These are phyloP conservation scores for Botrytis cinerea DNA, from an alignment of 2,329 filamentous ascomycete species.

Conservation along the genomic window DNA sequence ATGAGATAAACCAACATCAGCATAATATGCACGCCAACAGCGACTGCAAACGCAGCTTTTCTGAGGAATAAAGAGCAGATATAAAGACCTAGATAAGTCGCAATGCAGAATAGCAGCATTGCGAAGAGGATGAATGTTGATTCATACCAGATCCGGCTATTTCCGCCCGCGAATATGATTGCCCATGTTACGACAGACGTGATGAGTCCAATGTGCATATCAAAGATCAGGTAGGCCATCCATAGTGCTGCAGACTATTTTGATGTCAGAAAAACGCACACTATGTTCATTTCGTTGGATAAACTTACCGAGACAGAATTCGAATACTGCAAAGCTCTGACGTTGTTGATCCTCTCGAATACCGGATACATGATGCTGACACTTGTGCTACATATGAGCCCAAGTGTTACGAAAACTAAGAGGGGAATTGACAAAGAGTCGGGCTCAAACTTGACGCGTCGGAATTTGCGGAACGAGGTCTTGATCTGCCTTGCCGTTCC, in stretches of 20 bases:
- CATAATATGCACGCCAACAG: conserved; percentile 35
- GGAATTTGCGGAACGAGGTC: not conserved
- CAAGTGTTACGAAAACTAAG: not conserved
- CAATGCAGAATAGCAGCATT: not conserved
- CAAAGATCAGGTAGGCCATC: conserved; percentile 37
- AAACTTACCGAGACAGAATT: conserved; percentile 34
- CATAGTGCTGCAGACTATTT: conserved; percentile 34
- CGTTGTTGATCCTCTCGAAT: conserved; percentile 35
- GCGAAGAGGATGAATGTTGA: not conserved
- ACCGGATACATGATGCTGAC: conserved; percentile 34
- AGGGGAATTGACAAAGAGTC: not conserved
- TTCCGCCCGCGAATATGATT: not conserved
- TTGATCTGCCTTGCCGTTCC: conserved; percentile 28
- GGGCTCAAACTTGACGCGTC: not conserved
- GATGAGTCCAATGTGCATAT: conserved; percentile 35
- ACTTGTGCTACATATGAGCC: not conserved
- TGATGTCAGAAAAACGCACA: not conserved
- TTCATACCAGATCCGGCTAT: not conserved
- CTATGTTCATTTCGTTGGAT: not conserved
- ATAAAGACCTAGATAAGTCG: not conserved
- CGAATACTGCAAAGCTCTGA: conserved; percentile 37
- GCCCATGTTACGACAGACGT: not conserved
- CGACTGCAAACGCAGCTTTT: conserved; percentile 24
- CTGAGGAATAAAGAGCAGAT: not conserved
- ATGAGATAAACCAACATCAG: conserved; percentile 53